Evolutionary conservation across 805 yeast species (phyloP), one percentile per base, ranked within the genome.

Genomic region (Candida gorgasii): DNA sequence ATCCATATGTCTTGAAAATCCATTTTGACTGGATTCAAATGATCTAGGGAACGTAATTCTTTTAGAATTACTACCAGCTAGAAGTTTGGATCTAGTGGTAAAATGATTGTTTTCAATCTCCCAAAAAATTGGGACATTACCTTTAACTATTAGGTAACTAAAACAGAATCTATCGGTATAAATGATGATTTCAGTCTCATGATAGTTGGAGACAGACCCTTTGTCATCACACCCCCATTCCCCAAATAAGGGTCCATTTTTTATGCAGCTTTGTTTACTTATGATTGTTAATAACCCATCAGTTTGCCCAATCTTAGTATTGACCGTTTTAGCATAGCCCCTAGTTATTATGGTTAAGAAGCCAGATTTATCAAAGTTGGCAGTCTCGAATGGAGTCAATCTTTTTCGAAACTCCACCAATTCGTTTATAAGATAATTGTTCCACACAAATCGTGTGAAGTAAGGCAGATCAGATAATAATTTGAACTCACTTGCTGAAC

Each of bases 201-300:
- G 75, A 51, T 65, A 77, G 50, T 78, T 76, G 3, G 80, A 66
- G 11, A 68, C 78, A 16, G 69, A 66, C 1, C 82, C 80, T 30
- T 74, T 73, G 46, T 79, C 83, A 52, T 79, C 84, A 51, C 77
- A 67, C 24, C 84, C 79, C 65, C 75, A 74, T 22, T 78, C 78
- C 1, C 84, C 84, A 53, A 77, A 78, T 14, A 78, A 56, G 0
- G 74, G 69, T 0, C 81, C 81, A 27, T 59, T 59, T 47, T 73
- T 74, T 22, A 55, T 54, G 44, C 80, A 74, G 22, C 73, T 66
- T 47, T 78, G 83, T 49, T 75, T 77, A 2, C 80, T 69, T 8
- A 78, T 73, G 8, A 78, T 62, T 0, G 82, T 75, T 27, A 78
- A 46, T 39, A 74, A 52, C 0, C 70, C 71, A 22, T 64, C 69